Conservation (phyloP, 495 filamentous ascomycete genomes). For the Talaromyces liani region DNA sequence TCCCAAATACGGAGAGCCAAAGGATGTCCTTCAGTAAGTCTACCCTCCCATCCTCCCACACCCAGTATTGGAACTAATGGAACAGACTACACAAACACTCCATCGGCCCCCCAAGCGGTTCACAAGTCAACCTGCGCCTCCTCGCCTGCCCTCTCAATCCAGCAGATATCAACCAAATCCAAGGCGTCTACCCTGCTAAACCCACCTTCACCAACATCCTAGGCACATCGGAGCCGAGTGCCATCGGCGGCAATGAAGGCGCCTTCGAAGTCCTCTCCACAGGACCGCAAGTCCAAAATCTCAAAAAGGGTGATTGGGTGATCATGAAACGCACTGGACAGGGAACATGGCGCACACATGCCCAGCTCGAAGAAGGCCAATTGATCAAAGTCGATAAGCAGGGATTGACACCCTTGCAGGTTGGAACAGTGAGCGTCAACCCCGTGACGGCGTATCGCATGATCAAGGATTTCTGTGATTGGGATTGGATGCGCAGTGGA, state of each 20-base stretch:
- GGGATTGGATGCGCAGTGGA: conserved; percentile 41
- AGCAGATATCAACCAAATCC: conserved; percentile 92
- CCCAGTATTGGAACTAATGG: background rate
- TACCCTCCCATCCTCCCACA: conserved; percentile 12
- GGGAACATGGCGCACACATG: conserved; percentile 92
- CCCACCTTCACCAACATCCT: conserved; percentile 66
- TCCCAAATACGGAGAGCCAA: conserved; percentile 75
- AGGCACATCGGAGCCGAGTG: conserved; percentile 64
- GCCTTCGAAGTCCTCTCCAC: conserved; percentile 74
- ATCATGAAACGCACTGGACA: conserved; percentile 73
- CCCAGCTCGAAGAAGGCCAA: conserved; percentile 55
- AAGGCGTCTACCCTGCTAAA: conserved; percentile 89
- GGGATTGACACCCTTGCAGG: conserved; percentile 64
- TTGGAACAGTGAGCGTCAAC: conserved; percentile 82
- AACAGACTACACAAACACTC: conserved; percentile 71
- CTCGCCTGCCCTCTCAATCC: conserved; percentile 92
- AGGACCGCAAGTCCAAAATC: conserved; percentile 47
- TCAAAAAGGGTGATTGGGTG: conserved; percentile 79
- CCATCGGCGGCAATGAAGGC: conserved; percentile 83
- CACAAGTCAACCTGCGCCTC: conserved; percentile 60
- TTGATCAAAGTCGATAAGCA: conserved; percentile 61
- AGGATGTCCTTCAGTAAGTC: conserved; percentile 63
- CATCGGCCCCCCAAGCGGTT: conserved; percentile 59
- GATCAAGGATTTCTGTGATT: conserved; percentile 71
- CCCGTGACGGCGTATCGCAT: conserved; percentile 90